A percentile compares a stretch with the other conserved stretches of the same genome.
phyloP scores from a whole-genome alignment of 805 yeast species.

The Blastobotrys robertii region DNA sequence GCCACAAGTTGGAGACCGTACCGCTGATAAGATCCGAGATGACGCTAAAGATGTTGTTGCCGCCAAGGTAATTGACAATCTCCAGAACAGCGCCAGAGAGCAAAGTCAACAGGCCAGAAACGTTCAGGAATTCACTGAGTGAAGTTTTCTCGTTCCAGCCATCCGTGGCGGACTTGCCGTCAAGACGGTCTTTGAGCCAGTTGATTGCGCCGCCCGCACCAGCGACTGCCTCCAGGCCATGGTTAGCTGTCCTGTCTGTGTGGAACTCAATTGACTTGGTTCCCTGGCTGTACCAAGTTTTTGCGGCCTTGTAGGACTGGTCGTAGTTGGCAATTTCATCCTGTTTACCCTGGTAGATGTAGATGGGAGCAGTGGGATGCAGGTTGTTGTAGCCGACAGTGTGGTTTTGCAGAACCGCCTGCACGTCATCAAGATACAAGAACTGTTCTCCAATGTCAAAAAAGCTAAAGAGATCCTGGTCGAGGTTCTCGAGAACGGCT shows the following conservation, averaged over 20 bases:
- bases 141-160: neutral
- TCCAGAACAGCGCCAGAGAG: no score
- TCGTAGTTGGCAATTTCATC: slow-evolving; percentile 13
- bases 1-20: no score
- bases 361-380: slow-evolving; percentile 14
- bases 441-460: slow-evolving; percentile 5
- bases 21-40: no score
- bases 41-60: no score
- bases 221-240: neutral
- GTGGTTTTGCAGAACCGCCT: slow-evolving; percentile 10
- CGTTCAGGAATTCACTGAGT: no score
- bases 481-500: slow-evolving; percentile 8
- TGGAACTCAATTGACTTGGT: no score
- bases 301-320: no score
- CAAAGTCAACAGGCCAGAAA: no score
- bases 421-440: slow-evolving; percentile 7
- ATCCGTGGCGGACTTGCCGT: neutral
- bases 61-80: no score
- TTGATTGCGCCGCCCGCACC: slow-evolving; percentile 1
- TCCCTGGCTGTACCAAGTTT: no score
- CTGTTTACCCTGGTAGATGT: slow-evolving; percentile 15
- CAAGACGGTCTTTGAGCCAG: slow-evolving; percentile 4
- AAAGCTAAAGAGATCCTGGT: neutral
- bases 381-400: slow-evolving; percentile 8
- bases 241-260: neutral